Percentiles rank a stretch among this genome's conserved stretches.
These are phyloP conservation scores for Fraxinus nigra DNA, from an alignment of 305 asterid species.

Conservation along the genomic window DNA sequence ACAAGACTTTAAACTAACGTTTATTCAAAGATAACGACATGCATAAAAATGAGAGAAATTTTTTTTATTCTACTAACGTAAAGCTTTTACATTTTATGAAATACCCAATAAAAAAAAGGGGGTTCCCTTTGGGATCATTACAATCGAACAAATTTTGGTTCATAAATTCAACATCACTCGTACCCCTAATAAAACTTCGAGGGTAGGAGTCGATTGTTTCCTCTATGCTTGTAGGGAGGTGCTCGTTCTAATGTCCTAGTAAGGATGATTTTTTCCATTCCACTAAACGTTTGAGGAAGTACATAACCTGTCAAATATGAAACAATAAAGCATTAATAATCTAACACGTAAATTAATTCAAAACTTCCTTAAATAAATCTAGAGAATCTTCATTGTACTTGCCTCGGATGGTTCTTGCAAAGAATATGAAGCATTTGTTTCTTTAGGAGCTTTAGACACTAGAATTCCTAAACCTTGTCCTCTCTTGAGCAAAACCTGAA, in stretches of 20 bases:
- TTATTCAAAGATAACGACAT: neutral
- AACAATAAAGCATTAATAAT: constrained; percentile 11
- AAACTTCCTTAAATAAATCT: neutral
- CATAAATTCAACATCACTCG: constrained; percentile 17
- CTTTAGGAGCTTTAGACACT: constrained; percentile 64
- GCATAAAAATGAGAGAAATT: neutral
- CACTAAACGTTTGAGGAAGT: constrained; percentile 61
- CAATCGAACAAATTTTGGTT: constrained; percentile 15
- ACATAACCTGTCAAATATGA: constrained; percentile 68
- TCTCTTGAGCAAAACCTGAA: constrained; percentile 56
- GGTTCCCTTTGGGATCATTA: constrained; percentile 9
- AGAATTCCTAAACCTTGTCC: constrained; percentile 74
- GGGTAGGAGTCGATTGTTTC: constrained; percentile 23
- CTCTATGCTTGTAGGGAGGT: neutral
- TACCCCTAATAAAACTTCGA: constrained; percentile 25
- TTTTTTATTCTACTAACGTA: neutral
- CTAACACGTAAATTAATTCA: neutral
- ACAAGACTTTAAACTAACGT: neutral
- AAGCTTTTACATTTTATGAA: neutral
- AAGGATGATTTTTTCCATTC: constrained; percentile 57
- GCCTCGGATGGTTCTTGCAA: constrained; percentile 77
- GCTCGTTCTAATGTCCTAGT: constrained; percentile 20
- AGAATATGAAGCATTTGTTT: constrained; percentile 63
- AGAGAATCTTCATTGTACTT: constrained; percentile 20
- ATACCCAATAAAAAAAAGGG: neutral